phyloP scores from a whole-genome alignment of 1,284 basidiomycete species.

The Austroboletus rostrupii region DNA sequence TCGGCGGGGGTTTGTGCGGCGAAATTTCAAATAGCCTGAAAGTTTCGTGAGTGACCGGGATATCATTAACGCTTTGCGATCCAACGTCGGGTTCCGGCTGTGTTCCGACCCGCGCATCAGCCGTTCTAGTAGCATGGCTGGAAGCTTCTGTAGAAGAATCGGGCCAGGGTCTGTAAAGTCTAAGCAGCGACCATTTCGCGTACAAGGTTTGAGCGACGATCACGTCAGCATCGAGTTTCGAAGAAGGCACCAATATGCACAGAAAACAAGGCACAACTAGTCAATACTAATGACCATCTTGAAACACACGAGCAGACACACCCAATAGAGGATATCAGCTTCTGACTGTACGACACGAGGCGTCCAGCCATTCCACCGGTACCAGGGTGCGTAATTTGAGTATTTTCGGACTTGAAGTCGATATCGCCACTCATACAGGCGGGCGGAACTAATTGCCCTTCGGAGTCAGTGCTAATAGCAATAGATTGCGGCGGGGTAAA shows the following conservation, averaged over 20 bases:
- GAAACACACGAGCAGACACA: slow-evolving; percentile 25
- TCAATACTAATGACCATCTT: slow-evolving; percentile 20
- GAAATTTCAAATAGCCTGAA: slow-evolving; percentile 52
- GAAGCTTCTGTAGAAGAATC: slow-evolving; percentile 13
- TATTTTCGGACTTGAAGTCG: slow-evolving; percentile 12
- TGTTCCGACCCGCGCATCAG: slow-evolving; percentile 2
- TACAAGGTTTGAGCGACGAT: slow-evolving; percentile 24
- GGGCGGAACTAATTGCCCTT: slow-evolving; percentile 18
- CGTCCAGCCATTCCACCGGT: slow-evolving; percentile 25
- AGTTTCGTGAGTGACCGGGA: slow-evolving; percentile 15
- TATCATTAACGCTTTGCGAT: slow-evolving; percentile 2
- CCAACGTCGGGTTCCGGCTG: slow-evolving; percentile 1
- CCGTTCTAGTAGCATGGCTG: slow-evolving; percentile 9
- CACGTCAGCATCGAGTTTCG: slow-evolving; percentile 22
- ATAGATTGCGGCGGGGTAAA: slow-evolving; percentile 14
- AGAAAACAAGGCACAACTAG: slow-evolving; percentile 20
- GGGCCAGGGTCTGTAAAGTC: slow-evolving; percentile 26
- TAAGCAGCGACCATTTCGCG: slow-evolving; percentile 16
- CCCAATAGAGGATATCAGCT: slow-evolving; percentile 31
- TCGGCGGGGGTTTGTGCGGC: slow-evolving; percentile 35
- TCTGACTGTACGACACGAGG: slow-evolving; percentile 34
- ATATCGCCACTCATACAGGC: slow-evolving; percentile 20
- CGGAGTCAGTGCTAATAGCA: slow-evolving; percentile 9
- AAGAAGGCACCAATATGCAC: slow-evolving; percentile 14
- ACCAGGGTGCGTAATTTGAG: slow-evolving; percentile 7